phyloP scores from a whole-genome alignment of 345 rosid species.

The Salix exigua region DNA sequence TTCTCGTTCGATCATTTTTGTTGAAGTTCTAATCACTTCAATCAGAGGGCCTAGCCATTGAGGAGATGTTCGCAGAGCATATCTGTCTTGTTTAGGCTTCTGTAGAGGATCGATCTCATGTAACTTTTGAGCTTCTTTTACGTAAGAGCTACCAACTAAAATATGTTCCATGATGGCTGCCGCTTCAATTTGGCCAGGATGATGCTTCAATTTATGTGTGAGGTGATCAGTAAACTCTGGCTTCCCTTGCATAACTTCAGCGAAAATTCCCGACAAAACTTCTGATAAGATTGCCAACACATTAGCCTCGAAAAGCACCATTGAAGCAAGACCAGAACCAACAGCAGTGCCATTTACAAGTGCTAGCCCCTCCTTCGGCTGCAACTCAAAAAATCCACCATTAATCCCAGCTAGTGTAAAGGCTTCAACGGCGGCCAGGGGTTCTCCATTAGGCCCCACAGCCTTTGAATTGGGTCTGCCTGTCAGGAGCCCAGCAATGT shows the following conservation, averaged over 20 bases:
- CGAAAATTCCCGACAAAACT: slow-evolving; percentile 30
- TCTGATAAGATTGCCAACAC: slow-evolving; percentile 23
- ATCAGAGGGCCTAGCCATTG: slow-evolving; percentile 35
- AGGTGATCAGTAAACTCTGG: slow-evolving; percentile 31
- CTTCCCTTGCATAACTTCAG: slow-evolving; percentile 33
- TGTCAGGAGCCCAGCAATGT: slow-evolving; percentile 22
- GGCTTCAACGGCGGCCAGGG: slow-evolving; percentile 11
- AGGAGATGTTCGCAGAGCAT: slow-evolving; percentile 30
- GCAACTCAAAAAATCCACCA: slow-evolving; percentile 28
- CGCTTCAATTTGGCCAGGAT: slow-evolving; percentile 36
- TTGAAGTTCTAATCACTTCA: slow-evolving; percentile 29
- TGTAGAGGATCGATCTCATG: slow-evolving; percentile 29
- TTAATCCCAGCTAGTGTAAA: slow-evolving; percentile 14
- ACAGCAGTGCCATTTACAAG: slow-evolving; percentile 32
- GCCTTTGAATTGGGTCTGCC: slow-evolving; percentile 26
- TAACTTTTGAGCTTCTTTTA: slow-evolving; percentile 25
- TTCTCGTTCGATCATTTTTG: slow-evolving; percentile 32
- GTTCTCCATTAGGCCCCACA: slow-evolving; percentile 10
- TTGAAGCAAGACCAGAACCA: slow-evolving; percentile 27
- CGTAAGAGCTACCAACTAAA: slow-evolving; percentile 26
- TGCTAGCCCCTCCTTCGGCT: slow-evolving; percentile 30
- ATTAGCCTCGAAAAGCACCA: slow-evolving; percentile 30
- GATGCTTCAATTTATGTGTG: slow-evolving; percentile 33
- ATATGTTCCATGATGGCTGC: slow-evolving; percentile 39
- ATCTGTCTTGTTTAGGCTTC: slow-evolving; percentile 33